Evolutionary conservation across 2,329 filamentous ascomycete genomes (phyloP).

Genomic region (Colletotrichum phormii): DNA sequence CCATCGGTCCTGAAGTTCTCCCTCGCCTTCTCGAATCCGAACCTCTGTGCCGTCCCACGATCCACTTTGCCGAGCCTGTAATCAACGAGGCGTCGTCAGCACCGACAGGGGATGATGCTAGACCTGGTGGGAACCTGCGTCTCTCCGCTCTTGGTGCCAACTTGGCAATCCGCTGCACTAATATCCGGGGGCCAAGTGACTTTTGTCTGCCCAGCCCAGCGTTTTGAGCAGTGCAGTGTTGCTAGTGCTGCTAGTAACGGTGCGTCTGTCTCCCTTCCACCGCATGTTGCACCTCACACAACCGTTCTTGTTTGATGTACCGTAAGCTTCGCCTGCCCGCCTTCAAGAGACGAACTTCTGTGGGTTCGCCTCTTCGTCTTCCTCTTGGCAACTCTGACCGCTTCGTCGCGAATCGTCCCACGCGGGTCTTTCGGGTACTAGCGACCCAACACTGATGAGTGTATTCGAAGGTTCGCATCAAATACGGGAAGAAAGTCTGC

Average conservation of each 20-base stretch:
- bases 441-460: neutral
- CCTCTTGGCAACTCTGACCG: constrained; percentile 15
- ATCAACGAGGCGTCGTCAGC: constrained; percentile 36
- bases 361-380: neutral
- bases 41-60: constrained; percentile 17
- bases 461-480: neutral
- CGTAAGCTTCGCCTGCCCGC: neutral
- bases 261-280: constrained; percentile 11
- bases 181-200: neutral
- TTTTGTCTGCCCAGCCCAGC: neutral
- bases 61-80: constrained; percentile 35
- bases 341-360: neutral
- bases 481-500: neutral
- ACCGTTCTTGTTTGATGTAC: constrained; percentile 13
- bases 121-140: constrained; percentile 26
- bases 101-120: constrained; percentile 22
- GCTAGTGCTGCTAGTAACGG: neutral
- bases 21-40: constrained; percentile 28
- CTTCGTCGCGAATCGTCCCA: neutral
- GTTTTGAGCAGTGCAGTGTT: neutral
- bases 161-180: constrained; percentile 29
- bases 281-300: constrained; percentile 11
- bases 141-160: constrained; percentile 31
- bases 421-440: neutral
- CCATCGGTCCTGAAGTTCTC: neutral